Evolutionary conservation across 2,329 filamentous ascomycete species (phyloP).

Genomic region (Claviceps spartinae): DNA sequence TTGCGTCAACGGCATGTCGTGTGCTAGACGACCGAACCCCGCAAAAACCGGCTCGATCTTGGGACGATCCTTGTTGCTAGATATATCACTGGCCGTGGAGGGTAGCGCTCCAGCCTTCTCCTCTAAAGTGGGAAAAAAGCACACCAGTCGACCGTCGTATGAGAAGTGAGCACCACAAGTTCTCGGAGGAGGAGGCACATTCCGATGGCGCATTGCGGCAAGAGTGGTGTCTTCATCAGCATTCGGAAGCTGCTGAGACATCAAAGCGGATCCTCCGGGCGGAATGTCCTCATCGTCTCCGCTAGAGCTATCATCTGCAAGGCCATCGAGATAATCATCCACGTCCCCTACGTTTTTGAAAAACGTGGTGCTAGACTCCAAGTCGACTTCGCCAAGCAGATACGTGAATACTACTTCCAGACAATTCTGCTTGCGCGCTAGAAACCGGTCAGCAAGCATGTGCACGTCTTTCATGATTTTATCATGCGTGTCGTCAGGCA

Average conservation of each 20-base stretch:
- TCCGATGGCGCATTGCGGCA: slow-evolving; percentile 35
- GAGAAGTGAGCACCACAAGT: slow-evolving; percentile 49
- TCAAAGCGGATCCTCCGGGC: slow-evolving; percentile 38
- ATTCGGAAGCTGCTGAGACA: slow-evolving; percentile 49
- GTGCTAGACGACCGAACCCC: slow-evolving; percentile 40
- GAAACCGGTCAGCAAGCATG: slow-evolving; percentile 40
- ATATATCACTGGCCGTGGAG: slow-evolving; percentile 30
- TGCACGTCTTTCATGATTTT: slow-evolving; percentile 40
- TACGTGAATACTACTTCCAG: slow-evolving; percentile 49
- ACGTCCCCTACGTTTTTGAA: slow-evolving; percentile 53
- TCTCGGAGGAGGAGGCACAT: slow-evolving; percentile 41
- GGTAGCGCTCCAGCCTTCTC: slow-evolving; percentile 40
- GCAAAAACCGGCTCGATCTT: slow-evolving; percentile 44
- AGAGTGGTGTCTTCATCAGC: slow-evolving; percentile 40
- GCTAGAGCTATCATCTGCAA: slow-evolving; percentile 68
- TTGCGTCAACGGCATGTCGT: slow-evolving; percentile 35
- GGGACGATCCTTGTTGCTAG: slow-evolving; percentile 32
- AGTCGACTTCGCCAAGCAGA: slow-evolving; percentile 47
- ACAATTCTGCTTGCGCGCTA: slow-evolving; percentile 46
- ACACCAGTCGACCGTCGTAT: slow-evolving; percentile 47
- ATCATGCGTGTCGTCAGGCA: slow-evolving; percentile 41
- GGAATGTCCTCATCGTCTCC: slow-evolving; percentile 55
- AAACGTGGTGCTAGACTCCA: slow-evolving; percentile 45
- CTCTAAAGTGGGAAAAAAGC: slow-evolving; percentile 57
- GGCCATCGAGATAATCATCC: slow-evolving; percentile 40